Evolutionary conservation across 768 basidiomycete genomes (phyloP), one percentile per base, ranked within the genome.

Genomic region (Termitomyces sp.): DNA sequence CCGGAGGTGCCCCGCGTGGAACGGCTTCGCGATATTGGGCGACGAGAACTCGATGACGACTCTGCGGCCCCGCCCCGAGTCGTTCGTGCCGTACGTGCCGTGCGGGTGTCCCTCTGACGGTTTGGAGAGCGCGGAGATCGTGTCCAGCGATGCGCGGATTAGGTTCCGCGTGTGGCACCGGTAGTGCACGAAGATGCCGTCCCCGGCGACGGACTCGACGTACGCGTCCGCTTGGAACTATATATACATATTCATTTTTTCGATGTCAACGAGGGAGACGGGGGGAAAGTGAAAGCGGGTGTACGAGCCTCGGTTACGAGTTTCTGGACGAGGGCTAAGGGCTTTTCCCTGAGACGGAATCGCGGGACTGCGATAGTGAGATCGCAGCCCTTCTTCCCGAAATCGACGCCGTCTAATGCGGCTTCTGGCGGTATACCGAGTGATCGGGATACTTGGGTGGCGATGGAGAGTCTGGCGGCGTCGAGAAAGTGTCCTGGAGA

Each of bases 1-100:
- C 39, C 96, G 82, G 59, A 98, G 76, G 72, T 98, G 96, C 12
- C 96, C 95, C 55, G 96, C 94, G 64, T 98, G 96, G 82, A 98
- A 98, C 7, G 88, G 88, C 70, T 98, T 98, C 9, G 95, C 96
- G 64, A 98, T 97, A 68, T 98, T 98, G 12, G 95, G 94, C 1
- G 90, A 92, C 2, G 93, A 95, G 72, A 92, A 98, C 72, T 98
- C 96, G 66, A 94, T 80, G 62, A 96, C 68, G 58, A 90, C 72
- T 53, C 83, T 89, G 74, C 94, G 93, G 15, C 94, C 94, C 46
- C 78, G 75, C 5, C 92, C 92, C 8, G 77, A 74, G 24, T 77
- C 75, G 70, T 93, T 95, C 2, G 82, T 79, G 20, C 96, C 96
- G 65, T 93, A 98, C 33, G 85, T 81, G 10, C 87, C 82, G 52